phyloP scores from a whole-genome alignment of 306 rosid species.

The Rubus parviflorus region DNA sequence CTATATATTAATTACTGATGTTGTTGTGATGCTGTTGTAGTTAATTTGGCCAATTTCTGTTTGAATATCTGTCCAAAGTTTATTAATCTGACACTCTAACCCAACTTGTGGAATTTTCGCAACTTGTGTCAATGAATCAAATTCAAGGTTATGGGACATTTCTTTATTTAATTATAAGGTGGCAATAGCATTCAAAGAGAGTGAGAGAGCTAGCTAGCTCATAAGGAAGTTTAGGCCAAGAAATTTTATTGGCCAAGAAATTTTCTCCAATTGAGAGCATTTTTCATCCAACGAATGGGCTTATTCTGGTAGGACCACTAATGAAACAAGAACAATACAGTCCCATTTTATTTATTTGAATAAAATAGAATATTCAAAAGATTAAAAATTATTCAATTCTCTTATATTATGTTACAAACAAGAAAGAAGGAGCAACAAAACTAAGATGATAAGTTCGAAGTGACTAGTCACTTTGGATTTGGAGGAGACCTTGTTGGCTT shows the following conservation, averaged over 20 bases:
- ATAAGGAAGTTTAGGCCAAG: too few relatives aligned
- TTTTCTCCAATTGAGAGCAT: not conserved
- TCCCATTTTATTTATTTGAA: not conserved
- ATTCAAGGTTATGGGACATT: too few relatives aligned
- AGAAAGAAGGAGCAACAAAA: not conserved
- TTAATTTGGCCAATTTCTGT: too few relatives aligned
- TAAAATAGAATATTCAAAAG: not conserved
- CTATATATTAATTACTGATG: too few relatives aligned
- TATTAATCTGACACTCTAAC: too few relatives aligned
- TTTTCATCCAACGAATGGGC: not conserved
- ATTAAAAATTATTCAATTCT: not conserved
- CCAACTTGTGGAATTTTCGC: too few relatives aligned
- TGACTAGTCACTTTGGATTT: not conserved
- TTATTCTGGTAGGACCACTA: not conserved
- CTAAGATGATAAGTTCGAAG: slow-evolving; percentile 16
- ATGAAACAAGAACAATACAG: not conserved
- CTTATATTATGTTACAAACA: not conserved
- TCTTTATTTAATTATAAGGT: too few relatives aligned
- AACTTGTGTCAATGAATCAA: too few relatives aligned
- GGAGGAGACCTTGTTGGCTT: slow-evolving; percentile 10
- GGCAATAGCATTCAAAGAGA: too few relatives aligned
- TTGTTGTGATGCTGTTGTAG: too few relatives aligned
- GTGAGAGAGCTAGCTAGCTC: too few relatives aligned
- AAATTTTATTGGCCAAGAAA: not conserved
- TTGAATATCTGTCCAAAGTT: too few relatives aligned